phyloP scores from a whole-genome alignment of 2,329 filamentous ascomycete genomes.

The Rhinocladiella similis region DNA sequence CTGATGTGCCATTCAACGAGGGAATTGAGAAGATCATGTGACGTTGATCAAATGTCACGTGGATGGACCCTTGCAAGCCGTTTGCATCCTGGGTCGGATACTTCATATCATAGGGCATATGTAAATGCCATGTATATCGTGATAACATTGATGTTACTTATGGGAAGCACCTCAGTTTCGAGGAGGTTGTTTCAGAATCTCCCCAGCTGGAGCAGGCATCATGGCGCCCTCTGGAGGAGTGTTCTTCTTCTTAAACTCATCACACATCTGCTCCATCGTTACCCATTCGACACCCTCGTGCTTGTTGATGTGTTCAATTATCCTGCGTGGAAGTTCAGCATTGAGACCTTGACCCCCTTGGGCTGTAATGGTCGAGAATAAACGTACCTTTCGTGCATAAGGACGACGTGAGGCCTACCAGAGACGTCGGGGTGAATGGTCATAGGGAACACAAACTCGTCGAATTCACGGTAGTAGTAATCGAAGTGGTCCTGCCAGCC shows the following conservation, averaged over 20 bases:
- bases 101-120: no score
- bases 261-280: conserved; percentile 67
- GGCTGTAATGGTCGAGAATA: neutral
- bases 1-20: no score
- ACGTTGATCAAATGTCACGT: no score
- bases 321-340: conserved; percentile 33
- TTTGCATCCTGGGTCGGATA: no score
- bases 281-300: conserved; percentile 52
- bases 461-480: conserved; percentile 74
- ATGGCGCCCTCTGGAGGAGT: conserved; percentile 57
- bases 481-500: conserved; percentile 64
- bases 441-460: conserved; percentile 75
- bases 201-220: conserved; percentile 52
- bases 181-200: conserved; percentile 21
- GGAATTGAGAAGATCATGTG: no score
- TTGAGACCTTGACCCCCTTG: neutral
- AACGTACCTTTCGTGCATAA: conserved; percentile 64
- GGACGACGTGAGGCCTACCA: conserved; percentile 68
- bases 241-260: conserved; percentile 71
- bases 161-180: neutral
- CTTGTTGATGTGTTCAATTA: conserved; percentile 69
- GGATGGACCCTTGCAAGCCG: no score
- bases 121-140: neutral
- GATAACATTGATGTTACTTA: neutral
- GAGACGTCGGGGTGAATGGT: conserved; percentile 75